phyloP scores from a whole-genome alignment of 176 grass and related monocot species.

The Aegilops umbellulata region DNA sequence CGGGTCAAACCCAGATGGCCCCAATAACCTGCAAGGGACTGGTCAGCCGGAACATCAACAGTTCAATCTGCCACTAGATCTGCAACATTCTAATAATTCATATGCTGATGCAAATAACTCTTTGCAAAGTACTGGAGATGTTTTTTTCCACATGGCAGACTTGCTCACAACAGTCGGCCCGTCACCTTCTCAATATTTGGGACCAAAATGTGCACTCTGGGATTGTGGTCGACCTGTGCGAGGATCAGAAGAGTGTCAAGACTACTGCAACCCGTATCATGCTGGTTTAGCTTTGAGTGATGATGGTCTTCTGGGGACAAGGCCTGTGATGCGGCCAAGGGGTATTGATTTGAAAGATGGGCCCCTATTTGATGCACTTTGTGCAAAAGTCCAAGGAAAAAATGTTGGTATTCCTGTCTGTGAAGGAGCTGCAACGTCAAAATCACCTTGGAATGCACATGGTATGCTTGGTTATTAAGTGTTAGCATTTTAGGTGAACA shows the following conservation, averaged over 20 bases:
- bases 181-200: conserved; percentile 77
- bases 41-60: conserved; percentile 58
- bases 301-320: conserved; percentile 84
- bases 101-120: conserved; percentile 46
- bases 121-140: conserved; percentile 42
- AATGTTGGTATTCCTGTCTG: conserved; percentile 93
- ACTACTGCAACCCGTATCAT: conserved; percentile 87
- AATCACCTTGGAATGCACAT: conserved; percentile 94
- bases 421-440: conserved; percentile 87
- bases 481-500: neutral
- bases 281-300: conserved; percentile 69
- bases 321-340: conserved; percentile 74
- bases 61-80: conserved; percentile 45
- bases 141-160: conserved; percentile 58
- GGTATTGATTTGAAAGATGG: conserved; percentile 94
- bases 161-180: conserved; percentile 69
- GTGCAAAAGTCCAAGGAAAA: conserved; percentile 73
- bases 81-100: conserved; percentile 22
- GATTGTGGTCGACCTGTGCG: conserved; percentile 75
- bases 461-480: conserved; percentile 43
- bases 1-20: conserved; percentile 34
- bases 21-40: conserved; percentile 45
- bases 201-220: conserved; percentile 93
- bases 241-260: conserved; percentile 53
- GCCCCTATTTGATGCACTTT: conserved; percentile 80